phyloP scores from a whole-genome alignment of 176 grass and related monocot species.

The Cenchrus americanus region DNA sequence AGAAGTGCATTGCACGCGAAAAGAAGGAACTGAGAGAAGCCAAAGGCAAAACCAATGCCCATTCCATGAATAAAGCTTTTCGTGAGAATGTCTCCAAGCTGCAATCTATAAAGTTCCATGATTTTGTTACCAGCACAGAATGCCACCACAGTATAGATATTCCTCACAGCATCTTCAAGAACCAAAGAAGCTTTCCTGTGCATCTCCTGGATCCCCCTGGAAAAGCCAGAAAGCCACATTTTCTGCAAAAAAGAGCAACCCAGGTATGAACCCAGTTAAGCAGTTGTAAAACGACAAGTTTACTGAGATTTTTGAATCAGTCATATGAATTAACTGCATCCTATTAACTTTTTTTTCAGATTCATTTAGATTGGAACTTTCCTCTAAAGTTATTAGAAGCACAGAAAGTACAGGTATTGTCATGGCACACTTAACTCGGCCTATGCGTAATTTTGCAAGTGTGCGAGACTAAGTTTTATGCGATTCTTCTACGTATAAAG shows the following conservation, averaged over 20 bases:
- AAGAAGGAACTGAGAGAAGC: constrained; percentile 97
- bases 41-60: constrained; percentile 90
- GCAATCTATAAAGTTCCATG: constrained; percentile 95
- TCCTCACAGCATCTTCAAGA: constrained; percentile 96
- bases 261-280: constrained; percentile 13
- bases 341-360: not conserved
- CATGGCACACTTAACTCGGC: not conserved
- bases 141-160: constrained; percentile 98
- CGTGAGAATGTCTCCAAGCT: constrained; percentile 80
- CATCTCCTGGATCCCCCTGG: constrained; percentile 98
- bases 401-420: not conserved
- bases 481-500: not conserved
- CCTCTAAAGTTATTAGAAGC: constrained; percentile 4
- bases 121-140: constrained; percentile 97
- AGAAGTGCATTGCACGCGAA: constrained; percentile 94
- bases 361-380: not conserved
- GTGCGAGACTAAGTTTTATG: not conserved
- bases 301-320: not conserved
- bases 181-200: constrained; percentile 95
- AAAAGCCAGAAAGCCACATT: constrained; percentile 98
- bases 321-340: not conserved
- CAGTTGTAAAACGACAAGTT: constrained; percentile 28
- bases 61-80: constrained; percentile 93
- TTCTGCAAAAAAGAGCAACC: constrained; percentile 68
- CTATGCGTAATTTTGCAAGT: not conserved